phyloP scores from a whole-genome alignment of 345 rosid species.

The Gossypium sturtianum region DNA sequence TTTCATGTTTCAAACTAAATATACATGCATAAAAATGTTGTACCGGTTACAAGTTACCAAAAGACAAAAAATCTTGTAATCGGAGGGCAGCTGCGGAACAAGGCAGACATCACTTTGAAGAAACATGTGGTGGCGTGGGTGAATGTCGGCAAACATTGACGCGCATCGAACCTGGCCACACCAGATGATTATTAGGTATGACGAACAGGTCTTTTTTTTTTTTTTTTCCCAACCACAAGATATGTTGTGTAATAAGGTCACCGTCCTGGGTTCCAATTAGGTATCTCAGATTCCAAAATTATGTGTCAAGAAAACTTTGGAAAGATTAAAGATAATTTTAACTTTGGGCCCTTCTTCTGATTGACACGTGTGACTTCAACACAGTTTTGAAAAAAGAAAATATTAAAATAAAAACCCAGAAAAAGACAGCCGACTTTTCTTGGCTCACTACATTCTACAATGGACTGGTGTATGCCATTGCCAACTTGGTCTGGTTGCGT shows the following conservation, averaged over 20 bases:
- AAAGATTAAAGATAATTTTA: background rate
- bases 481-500: constrained; percentile 22
- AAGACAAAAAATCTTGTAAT: background rate
- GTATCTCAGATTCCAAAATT: background rate
- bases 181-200: background rate
- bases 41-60: background rate
- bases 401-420: background rate
- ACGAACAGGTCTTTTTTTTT: background rate
- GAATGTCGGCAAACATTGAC: background rate
- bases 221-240: background rate
- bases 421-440: constrained; percentile 25
- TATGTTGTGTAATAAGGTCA: background rate
- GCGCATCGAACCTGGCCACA: background rate
- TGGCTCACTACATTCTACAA: background rate
- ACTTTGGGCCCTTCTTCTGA: background rate
- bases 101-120: background rate
- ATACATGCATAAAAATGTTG: too few relatives aligned
- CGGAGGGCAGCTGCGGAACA: background rate
- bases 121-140: background rate
- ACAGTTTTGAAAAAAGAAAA: background rate
- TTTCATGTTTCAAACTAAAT: too few relatives aligned
- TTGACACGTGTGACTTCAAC: constrained; percentile 25
- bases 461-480: background rate
- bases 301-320: background rate
- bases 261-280: background rate